Percentiles rank a stretch among this genome's conserved stretches.
Evolutionary conservation across 352 stramenopile species (phyloP).

Genomic region (Pythium rhizo-oryzae): DNA sequence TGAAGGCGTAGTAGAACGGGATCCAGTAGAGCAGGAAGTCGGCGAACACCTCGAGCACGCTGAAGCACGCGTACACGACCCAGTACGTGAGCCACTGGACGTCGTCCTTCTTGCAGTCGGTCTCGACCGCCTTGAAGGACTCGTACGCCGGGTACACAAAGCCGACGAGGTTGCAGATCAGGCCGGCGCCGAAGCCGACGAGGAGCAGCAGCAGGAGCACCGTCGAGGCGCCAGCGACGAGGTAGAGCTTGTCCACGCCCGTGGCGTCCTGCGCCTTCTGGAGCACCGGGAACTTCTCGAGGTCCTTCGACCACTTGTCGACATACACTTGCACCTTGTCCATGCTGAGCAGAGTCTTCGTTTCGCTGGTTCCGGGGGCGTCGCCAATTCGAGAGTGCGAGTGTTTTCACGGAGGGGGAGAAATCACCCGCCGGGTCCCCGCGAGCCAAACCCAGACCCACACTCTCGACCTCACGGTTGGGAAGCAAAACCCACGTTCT

Average conservation of each 20-base stretch:
- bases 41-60: slow-evolving; percentile 96
- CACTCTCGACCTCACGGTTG: slow-evolving; percentile 33
- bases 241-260: slow-evolving; percentile 89
- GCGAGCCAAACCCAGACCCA: slow-evolving; percentile 21
- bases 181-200: slow-evolving; percentile 80
- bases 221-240: slow-evolving; percentile 61
- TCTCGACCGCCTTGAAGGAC: slow-evolving; percentile 89
- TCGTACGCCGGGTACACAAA: slow-evolving; percentile 84
- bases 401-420: slow-evolving; percentile 1
- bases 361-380: slow-evolving; percentile 23
- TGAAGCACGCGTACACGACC: slow-evolving; percentile 98
- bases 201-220: slow-evolving; percentile 81
- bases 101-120: slow-evolving; percentile 78
- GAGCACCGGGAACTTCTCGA: slow-evolving; percentile 81
- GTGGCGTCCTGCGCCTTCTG: slow-evolving; percentile 81
- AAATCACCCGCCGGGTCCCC: slow-evolving; percentile 22
- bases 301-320: slow-evolving; percentile 87
- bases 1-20: slow-evolving; percentile 98
- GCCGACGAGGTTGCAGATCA: slow-evolving; percentile 86
- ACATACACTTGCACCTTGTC: slow-evolving; percentile 84
- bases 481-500: slow-evolving; percentile 14
- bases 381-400: slow-evolving; percentile 36
- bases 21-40: slow-evolving; percentile 98
- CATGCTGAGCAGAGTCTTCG: slow-evolving; percentile 37
- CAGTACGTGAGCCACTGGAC: slow-evolving; percentile 97